Evolutionary conservation across 2,329 filamentous ascomycete genomes (phyloP).

Genomic region (Nemania sp.): DNA sequence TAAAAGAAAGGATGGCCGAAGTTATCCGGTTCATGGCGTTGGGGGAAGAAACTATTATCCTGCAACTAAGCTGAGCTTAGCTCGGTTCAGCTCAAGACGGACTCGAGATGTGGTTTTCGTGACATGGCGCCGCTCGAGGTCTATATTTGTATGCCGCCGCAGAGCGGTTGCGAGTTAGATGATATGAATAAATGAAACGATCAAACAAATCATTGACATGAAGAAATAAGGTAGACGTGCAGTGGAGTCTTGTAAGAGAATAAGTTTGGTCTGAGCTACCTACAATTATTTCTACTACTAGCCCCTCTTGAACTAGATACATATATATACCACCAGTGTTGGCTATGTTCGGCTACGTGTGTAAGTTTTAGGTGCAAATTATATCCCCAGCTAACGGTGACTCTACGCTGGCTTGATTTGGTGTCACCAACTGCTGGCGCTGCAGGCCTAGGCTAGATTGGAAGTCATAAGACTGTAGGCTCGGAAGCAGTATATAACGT

Average conservation of each 20-base stretch:
- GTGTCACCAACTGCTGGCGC: too few species aligned
- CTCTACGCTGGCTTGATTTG: too few species aligned
- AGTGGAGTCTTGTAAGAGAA: neutral
- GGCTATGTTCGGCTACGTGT: too few species aligned
- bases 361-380: too few species aligned
- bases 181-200: slow-evolving; percentile 44
- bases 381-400: too few species aligned
- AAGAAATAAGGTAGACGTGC: neutral
- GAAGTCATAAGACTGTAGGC: too few species aligned
- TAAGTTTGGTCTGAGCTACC: neutral
- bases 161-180: slow-evolving; percentile 38
- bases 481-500: too few species aligned
- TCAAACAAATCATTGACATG: neutral
- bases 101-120: slow-evolving; percentile 25
- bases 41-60: slow-evolving; percentile 32
- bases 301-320: too few species aligned
- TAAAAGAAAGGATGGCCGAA: slow-evolving; percentile 6
- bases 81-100: slow-evolving; percentile 26
- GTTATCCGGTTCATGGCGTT: slow-evolving; percentile 42
- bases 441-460: too few species aligned
- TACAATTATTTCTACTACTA: too few species aligned
- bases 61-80: neutral
- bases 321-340: too few species aligned
- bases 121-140: slow-evolving; percentile 17
- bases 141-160: slow-evolving; percentile 24